These are phyloP conservation scores for Gardenia jasminoides DNA, from an alignment of 257 asterid genomes.

Conservation along the genomic window DNA sequence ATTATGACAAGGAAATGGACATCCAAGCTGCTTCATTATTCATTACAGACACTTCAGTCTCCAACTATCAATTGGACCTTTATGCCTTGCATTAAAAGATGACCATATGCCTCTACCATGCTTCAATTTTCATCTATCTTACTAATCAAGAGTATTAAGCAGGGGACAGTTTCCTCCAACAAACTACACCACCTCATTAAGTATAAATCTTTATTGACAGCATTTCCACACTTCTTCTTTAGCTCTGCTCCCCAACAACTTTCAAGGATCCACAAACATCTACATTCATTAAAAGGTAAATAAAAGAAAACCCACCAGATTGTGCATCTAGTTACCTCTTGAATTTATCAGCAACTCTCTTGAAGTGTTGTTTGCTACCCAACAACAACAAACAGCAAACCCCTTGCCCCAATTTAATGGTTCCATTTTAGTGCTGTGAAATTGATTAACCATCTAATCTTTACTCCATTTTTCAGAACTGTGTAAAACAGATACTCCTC, in stretches of 20 bases:
- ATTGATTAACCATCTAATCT: background rate
- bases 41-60: slow-evolving; percentile 1
- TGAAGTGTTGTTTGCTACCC: slow-evolving; percentile 3
- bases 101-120: background rate
- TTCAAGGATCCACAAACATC: background rate
- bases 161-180: background rate
- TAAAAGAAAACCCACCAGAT: background rate
- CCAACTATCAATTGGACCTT: background rate
- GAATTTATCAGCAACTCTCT: background rate
- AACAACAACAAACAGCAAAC: background rate
- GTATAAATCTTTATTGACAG: background rate
- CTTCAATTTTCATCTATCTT: slow-evolving; percentile 11
- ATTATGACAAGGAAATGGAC: background rate
- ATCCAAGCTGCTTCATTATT: background rate
- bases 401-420: background rate
- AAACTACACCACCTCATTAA: slow-evolving; percentile 4
- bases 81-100: background rate
- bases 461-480: background rate
- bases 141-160: background rate
- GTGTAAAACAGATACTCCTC: background rate
- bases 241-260: slow-evolving; percentile 11
- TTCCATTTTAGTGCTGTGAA: slow-evolving; percentile 2
- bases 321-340: background rate
- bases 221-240: background rate
- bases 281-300: slow-evolving; percentile 2